phyloP scores from a whole-genome alignment of 2,329 filamentous ascomycete genomes.

The Raffaelea albimanens region DNA sequence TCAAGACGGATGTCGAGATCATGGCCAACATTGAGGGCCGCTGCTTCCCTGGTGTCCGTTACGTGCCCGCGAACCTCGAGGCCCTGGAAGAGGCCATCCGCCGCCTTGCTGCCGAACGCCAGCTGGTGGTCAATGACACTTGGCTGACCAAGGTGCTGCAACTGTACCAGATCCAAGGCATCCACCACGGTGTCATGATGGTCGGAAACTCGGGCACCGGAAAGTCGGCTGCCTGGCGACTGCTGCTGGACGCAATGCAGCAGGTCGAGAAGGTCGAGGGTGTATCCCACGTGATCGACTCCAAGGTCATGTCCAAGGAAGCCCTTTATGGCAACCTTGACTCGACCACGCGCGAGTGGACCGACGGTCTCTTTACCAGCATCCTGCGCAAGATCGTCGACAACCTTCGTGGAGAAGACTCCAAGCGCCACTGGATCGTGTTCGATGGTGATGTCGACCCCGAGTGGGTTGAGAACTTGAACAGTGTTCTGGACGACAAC shows the following conservation, averaged over 20 bases:
- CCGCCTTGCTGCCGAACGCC: slow-evolving; percentile 71
- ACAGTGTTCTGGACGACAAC: slow-evolving; percentile 98
- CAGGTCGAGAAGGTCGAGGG: slow-evolving; percentile 86
- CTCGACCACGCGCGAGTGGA: slow-evolving; percentile 97
- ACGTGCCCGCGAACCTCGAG: slow-evolving; percentile 79
- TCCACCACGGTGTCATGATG: slow-evolving; percentile 99
- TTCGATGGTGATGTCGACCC: slow-evolving; percentile 99
- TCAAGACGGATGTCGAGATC: slow-evolving; percentile 80
- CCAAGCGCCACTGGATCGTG: slow-evolving; percentile 97
- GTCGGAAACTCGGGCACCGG: slow-evolving; percentile 95
- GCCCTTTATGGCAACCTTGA: slow-evolving; percentile 92
- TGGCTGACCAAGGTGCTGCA: slow-evolving; percentile 98
- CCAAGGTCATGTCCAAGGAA: slow-evolving; percentile 99
- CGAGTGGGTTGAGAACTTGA: slow-evolving; percentile 99
- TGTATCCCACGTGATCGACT: slow-evolving; percentile 94
- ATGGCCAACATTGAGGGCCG: slow-evolving; percentile 76
- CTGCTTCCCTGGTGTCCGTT: slow-evolving; percentile 88
- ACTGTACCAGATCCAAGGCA: slow-evolving; percentile 93
- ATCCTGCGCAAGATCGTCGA: slow-evolving; percentile 98
- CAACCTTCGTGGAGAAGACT: slow-evolving; percentile 92
- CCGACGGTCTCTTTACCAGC: slow-evolving; percentile 94
- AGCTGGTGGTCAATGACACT: slow-evolving; percentile 80
- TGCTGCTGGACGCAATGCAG: slow-evolving; percentile 83
- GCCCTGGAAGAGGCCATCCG: slow-evolving; percentile 73
- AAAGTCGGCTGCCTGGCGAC: slow-evolving; percentile 92